Evolutionary conservation across 192 early-diverging fungal genomes (phyloP).

Genomic region (Coemansia sp.): DNA sequence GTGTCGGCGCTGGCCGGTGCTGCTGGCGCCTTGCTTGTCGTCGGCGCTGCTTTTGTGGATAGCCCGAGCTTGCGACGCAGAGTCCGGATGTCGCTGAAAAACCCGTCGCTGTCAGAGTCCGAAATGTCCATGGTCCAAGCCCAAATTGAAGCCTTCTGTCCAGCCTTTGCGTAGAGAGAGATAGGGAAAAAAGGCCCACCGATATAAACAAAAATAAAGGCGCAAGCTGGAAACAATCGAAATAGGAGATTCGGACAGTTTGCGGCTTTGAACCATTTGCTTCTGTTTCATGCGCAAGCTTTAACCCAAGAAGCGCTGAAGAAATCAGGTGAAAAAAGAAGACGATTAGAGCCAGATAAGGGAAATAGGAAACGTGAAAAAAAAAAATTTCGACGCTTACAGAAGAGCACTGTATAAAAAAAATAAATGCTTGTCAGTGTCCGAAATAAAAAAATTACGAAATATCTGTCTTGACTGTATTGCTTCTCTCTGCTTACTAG

Average conservation of each 20-base stretch:
- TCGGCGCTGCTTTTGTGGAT: neutral
- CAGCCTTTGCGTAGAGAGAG: neutral
- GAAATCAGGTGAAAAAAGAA: neutral
- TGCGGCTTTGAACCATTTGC: no score
- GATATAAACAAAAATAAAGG: neutral
- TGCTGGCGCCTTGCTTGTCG: neutral
- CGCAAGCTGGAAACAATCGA: neutral
- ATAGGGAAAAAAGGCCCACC: neutral
- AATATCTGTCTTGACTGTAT: no score
- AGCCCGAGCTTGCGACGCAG: constrained; percentile 36
- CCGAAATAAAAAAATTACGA: no score
- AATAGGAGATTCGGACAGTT: neutral
- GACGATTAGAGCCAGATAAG: neutral
- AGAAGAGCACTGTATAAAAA: no score
- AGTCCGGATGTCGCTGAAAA: constrained; percentile 37
- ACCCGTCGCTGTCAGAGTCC: constrained; percentile 45
- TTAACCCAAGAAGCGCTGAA: no score
- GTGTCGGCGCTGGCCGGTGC: neutral
- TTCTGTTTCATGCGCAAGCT: no score
- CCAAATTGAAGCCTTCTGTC: neutral
- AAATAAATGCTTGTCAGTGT: no score
- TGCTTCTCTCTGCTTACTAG: neutral
- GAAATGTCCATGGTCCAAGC: neutral
- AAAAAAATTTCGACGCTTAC: neutral
- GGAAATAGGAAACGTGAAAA: neutral